phyloP scores from a whole-genome alignment of 768 basidiomycete genomes.

The Suillus ampliporus region DNA sequence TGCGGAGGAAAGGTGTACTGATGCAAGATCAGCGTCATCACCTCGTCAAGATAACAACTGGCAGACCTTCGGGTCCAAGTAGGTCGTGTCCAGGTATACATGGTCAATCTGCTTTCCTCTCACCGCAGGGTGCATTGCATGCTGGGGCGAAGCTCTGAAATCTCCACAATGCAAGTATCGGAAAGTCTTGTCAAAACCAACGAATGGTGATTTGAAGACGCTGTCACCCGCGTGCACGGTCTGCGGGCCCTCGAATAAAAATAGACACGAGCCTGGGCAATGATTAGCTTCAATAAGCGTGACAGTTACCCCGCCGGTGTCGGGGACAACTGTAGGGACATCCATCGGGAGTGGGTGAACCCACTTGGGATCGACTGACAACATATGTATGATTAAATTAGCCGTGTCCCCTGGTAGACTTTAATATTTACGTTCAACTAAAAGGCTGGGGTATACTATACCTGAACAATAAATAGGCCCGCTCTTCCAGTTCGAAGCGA shows the following conservation, averaged over 20 bases:
- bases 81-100: constrained; percentile 96
- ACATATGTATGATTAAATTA: constrained; percentile 90
- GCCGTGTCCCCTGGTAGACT: constrained; percentile 70
- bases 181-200: constrained; percentile 74
- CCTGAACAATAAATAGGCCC: constrained; percentile 96
- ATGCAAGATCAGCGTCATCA: constrained; percentile 15
- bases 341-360: constrained; percentile 88
- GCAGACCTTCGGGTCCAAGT: constrained; percentile 81
- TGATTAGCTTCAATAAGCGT: constrained; percentile 99
- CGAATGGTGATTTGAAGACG: constrained; percentile 66
- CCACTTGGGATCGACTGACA: constrained; percentile 89
- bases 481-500: constrained; percentile 85
- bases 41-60: neutral
- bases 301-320: constrained; percentile 85
- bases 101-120: constrained; percentile 83
- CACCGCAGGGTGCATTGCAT: constrained; percentile 84
- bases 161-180: constrained; percentile 97
- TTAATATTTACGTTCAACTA: constrained; percentile 7
- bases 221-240: constrained; percentile 90
- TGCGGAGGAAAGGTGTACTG: constrained; percentile 96
- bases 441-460: constrained; percentile 19
- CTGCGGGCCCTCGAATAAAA: constrained; percentile 92
- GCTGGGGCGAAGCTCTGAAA: constrained; percentile 87
- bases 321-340: constrained; percentile 70
- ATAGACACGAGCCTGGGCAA: constrained; percentile 95